phyloP scores from a whole-genome alignment of 495 filamentous ascomycete species.

The Astrothelium macrocarpum region DNA sequence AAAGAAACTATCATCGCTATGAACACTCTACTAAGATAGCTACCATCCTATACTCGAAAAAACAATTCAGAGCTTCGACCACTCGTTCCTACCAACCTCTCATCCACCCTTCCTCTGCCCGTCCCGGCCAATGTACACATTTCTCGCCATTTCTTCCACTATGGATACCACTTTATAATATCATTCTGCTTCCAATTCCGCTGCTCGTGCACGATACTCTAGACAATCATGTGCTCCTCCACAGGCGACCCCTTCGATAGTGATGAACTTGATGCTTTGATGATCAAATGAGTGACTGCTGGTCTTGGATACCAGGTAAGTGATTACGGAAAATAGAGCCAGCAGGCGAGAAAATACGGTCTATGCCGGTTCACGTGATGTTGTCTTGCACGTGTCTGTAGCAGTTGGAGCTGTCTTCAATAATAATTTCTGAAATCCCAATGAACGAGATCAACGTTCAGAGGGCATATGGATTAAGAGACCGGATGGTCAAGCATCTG shows the following conservation, averaged over 20 bases:
- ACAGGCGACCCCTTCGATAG: not conserved
- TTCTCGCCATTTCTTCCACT: not conserved
- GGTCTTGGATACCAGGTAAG: not conserved
- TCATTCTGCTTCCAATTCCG: not conserved
- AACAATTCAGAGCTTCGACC: not conserved
- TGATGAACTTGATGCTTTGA: not conserved
- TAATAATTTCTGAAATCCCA: not conserved
- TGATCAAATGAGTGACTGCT: not conserved
- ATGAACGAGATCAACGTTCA: slow-evolving; percentile 32
- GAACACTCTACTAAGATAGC: slow-evolving; percentile 2
- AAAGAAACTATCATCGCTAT: slow-evolving; percentile 3
- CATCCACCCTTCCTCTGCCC: not conserved
- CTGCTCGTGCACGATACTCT: not conserved
- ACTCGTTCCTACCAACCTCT: not conserved
- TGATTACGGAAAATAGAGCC: slow-evolving; percentile 1
- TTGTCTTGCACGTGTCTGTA: not conserved
- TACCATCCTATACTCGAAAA: slow-evolving; percentile 3
- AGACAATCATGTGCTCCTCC: not conserved
- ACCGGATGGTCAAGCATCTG: slow-evolving; percentile 94
- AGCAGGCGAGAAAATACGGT: not conserved
- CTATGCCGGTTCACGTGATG: not conserved
- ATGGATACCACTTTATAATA: not conserved
- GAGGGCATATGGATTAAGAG: slow-evolving; percentile 91
- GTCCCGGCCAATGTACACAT: not conserved
- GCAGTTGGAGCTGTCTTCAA: not conserved